phyloP scores from a whole-genome alignment of 352 stramenopile species.

The Globisporangium irregulare region DNA sequence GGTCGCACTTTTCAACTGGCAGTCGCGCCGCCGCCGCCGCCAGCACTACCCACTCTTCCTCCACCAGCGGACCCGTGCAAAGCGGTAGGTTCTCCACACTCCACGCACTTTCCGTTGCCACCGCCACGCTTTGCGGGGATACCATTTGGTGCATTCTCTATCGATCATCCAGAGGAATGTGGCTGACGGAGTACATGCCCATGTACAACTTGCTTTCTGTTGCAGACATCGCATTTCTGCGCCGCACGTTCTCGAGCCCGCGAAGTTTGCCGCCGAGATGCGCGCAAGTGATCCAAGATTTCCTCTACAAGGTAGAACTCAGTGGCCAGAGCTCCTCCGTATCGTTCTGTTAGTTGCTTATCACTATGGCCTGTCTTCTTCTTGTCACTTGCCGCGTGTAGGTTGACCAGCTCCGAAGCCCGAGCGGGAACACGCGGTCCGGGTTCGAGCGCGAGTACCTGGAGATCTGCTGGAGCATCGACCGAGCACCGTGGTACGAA shows the following conservation, averaged over 20 bases:
- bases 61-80: background rate
- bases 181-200: background rate
- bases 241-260: conserved; percentile 12
- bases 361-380: background rate
- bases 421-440: conserved; percentile 23
- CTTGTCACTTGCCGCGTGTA: conserved; percentile 1
- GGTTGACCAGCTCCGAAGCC: conserved; percentile 30
- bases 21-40: background rate
- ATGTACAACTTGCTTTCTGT: background rate
- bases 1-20: background rate
- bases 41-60: background rate
- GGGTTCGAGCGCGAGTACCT: conserved; percentile 68
- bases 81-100: background rate
- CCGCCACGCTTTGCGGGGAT: background rate
- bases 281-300: conserved; percentile 15
- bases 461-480: conserved; percentile 58
- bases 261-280: conserved; percentile 10
- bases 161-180: background rate
- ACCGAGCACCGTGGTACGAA: conserved; percentile 53
- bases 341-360: background rate
- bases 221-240: conserved; percentile 24
- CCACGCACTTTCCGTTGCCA: background rate
- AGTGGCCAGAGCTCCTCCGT: background rate
- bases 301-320: conserved; percentile 18
- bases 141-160: background rate